Evolutionary conservation across 2,329 filamentous ascomycete species (phyloP), one percentile per base, ranked within the genome.

Genomic region (Coniochaeta sp.): DNA sequence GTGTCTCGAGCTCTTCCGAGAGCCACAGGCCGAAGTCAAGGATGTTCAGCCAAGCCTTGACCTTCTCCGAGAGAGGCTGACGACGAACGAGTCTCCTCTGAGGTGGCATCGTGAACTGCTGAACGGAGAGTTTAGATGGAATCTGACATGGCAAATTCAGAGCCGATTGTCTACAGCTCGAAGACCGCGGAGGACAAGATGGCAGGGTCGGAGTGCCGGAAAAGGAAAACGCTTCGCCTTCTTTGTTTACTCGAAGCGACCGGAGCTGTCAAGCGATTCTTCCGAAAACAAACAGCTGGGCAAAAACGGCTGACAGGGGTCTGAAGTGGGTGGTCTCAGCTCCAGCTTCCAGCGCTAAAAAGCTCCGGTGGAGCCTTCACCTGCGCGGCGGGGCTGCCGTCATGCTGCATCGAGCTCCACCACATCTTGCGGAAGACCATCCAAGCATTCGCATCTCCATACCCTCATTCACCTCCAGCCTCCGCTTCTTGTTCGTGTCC

Each of bases 21-120:
- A 95, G 70, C 87, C 90, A 96, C 16, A 99, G 82, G 51, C 94
- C 72, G 63, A 92, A 88, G 70, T 99, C 94, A 72, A 88, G 86
- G 3, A 89, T 90, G 64, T 97, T 92, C 53, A 96, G 74, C 67
- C 83, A 83, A 52, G 87, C 78, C 65, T 83, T 83, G 67, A 97
- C 79, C 67, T 92, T 89, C 77, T 97, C 87, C 27, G 72, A 66
- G 59, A 96, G 79, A 66, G 94, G 86, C 65, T 82, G 83, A 61
- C 83, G 85, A 65, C 94, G 90, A 60, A 99, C 84, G 56, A 96
- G 85, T 61, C 91, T 90, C 78, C 53, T 52, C 16, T 55, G 51
- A 55, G 54, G 54, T 22, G 61, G 66, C 74, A 82, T 78, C 55
- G 59, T 83, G 56, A 54, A 42, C 18, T 24, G 38, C 20, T 42